These are phyloP conservation scores for Colletotrichum sp. DNA, from an alignment of 2,329 filamentous ascomycete genomes.

Conservation along the genomic window DNA sequence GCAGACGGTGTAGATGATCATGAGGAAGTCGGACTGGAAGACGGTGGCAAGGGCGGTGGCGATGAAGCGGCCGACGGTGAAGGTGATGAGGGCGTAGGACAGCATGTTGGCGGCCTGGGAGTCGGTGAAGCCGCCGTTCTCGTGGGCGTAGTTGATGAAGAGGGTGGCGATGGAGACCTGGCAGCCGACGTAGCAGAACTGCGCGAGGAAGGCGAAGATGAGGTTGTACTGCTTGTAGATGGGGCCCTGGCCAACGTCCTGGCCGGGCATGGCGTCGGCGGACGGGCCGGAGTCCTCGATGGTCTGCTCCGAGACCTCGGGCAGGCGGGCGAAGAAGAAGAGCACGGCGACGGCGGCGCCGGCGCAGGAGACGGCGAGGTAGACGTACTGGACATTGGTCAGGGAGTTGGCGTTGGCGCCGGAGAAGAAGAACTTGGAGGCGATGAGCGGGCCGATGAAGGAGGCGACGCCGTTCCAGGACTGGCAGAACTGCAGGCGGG, in stretches of 20 bases:
- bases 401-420: slow-evolving; percentile 59
- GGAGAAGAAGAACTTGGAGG: slow-evolving; percentile 73
- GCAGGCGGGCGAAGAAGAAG: slow-evolving; percentile 72
- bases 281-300: slow-evolving; percentile 30
- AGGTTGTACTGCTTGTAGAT: slow-evolving; percentile 75
- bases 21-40: slow-evolving; percentile 39
- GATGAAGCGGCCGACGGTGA: slow-evolving; percentile 58
- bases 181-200: slow-evolving; percentile 80
- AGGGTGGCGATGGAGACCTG: slow-evolving; percentile 71
- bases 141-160: slow-evolving; percentile 75
- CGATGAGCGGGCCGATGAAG: slow-evolving; percentile 71
- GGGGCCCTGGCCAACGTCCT: slow-evolving; percentile 63
- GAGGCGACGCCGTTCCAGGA: slow-evolving; percentile 60
- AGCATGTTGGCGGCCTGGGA: slow-evolving; percentile 26
- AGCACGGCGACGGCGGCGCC: slow-evolving; percentile 69
- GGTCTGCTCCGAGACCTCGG: slow-evolving; percentile 68
- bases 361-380: slow-evolving; percentile 74
- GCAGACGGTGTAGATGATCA: slow-evolving; percentile 40
- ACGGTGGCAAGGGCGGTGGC: slow-evolving; percentile 57
- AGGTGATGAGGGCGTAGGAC: slow-evolving; percentile 41
- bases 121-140: slow-evolving; percentile 53
- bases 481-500: slow-evolving; percentile 59
- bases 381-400: slow-evolving; percentile 77
- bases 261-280: slow-evolving; percentile 10
- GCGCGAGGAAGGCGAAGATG: slow-evolving; percentile 78